Conservation (phyloP, 192 early-diverging fungal species). For the Entomortierella chlamydospora region DNA sequence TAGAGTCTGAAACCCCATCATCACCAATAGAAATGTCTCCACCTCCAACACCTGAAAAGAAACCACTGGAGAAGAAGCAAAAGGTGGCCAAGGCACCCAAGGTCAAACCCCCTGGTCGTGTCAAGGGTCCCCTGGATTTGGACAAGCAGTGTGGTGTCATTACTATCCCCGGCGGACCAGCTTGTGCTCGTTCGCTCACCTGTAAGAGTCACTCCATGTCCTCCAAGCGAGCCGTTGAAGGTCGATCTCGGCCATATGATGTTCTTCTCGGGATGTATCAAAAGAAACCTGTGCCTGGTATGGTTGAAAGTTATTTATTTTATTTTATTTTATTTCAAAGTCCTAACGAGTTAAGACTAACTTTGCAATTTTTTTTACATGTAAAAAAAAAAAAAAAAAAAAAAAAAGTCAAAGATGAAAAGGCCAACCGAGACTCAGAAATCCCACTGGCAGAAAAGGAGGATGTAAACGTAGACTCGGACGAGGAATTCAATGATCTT, state of each 20-base stretch:
- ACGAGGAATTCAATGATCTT: conserved; percentile 79
- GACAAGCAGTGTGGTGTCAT: conserved; percentile 94
- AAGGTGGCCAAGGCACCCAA: conserved; percentile 69
- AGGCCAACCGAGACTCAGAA: conserved; percentile 55
- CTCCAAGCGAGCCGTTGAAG: conserved; percentile 84
- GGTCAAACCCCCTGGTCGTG: conserved; percentile 58
- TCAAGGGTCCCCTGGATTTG: conserved; percentile 84
- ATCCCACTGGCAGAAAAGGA: conserved; percentile 64
- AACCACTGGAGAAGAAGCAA: conserved; percentile 59
- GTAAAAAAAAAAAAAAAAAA: too few relatives aligned
- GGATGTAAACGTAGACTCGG: conserved; percentile 70
- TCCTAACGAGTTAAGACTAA: too few relatives aligned
- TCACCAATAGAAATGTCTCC: conserved; percentile 51
- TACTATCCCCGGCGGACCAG: conserved; percentile 62
- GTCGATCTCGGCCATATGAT: conserved; percentile 88
- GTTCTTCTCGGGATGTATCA: conserved; percentile 79
- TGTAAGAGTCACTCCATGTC: conserved; percentile 97
- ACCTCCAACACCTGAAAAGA: conserved; percentile 43
- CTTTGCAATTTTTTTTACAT: too few relatives aligned
- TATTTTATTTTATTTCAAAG: too few relatives aligned
- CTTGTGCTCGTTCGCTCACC: conserved; percentile 90
- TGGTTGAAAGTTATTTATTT: conserved; percentile 6
- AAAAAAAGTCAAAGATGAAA: conserved; percentile 57
- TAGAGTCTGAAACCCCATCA: conserved; percentile 31
- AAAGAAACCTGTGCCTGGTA: conserved; percentile 80